Evolutionary conservation across 352 stramenopile species (phyloP).

Genomic region (Globisporangium nagaii): DNA sequence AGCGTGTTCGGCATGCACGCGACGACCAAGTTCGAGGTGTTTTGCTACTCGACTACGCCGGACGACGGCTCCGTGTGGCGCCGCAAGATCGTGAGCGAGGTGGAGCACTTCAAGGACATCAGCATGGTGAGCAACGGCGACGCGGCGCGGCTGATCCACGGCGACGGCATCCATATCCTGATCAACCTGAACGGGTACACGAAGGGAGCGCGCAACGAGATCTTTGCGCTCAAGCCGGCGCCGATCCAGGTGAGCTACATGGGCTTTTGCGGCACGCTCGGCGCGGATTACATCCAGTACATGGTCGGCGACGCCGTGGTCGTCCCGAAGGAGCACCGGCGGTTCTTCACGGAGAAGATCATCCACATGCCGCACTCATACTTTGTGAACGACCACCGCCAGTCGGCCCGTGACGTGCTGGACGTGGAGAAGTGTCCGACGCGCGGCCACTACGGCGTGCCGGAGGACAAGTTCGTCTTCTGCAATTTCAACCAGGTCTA

Average conservation of each 20-base stretch:
- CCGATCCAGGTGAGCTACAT: constrained; percentile 90
- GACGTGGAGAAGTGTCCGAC: constrained; percentile 72
- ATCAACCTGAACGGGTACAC: constrained; percentile 94
- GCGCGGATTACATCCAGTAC: constrained; percentile 92
- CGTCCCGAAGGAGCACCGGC: constrained; percentile 55
- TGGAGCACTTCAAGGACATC: constrained; percentile 89
- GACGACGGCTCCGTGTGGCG: constrained; percentile 83
- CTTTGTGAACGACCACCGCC: constrained; percentile 92
- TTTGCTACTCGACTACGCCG: constrained; percentile 82
- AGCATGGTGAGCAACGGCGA: constrained; percentile 56
- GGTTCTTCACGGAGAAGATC: constrained; percentile 86
- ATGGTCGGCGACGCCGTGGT: constrained; percentile 85
- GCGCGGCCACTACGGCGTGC: constrained; percentile 83
- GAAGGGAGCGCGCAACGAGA: constrained; percentile 89
- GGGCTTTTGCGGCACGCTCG: constrained; percentile 88
- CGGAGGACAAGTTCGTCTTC: constrained; percentile 92
- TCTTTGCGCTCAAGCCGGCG: constrained; percentile 89
- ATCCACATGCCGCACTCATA: constrained; percentile 91
- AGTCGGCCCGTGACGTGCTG: constrained; percentile 77
- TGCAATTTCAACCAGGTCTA: constrained; percentile 95
- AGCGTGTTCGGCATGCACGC: constrained; percentile 90
- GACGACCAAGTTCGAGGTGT: constrained; percentile 82
- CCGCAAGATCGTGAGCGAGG: constrained; percentile 70
- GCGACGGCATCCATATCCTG: constrained; percentile 87
- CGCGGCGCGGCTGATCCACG: constrained; percentile 72